These are phyloP conservation scores for Jatropha curcas DNA, from an alignment of 345 rosid genomes.

Conservation along the genomic window DNA sequence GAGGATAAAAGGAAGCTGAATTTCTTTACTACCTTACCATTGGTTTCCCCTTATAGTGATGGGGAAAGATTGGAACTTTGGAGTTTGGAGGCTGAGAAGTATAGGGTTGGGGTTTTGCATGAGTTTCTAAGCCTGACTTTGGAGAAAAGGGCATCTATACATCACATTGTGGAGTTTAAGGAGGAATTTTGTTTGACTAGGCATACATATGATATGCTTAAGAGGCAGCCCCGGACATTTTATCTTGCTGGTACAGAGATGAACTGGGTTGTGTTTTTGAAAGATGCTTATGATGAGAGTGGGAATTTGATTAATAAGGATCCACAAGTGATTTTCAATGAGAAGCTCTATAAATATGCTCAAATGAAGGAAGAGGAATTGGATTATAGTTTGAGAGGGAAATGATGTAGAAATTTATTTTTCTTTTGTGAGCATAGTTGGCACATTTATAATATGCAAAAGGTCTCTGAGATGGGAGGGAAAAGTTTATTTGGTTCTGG, in stretches of 20 bases:
- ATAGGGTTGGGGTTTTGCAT: conserved; percentile 74
- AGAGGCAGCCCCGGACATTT: conserved; percentile 69
- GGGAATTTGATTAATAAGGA: conserved; percentile 66
- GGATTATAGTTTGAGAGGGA: conserved; percentile 12
- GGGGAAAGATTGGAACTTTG: conserved; percentile 63
- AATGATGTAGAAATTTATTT: conserved; percentile 8
- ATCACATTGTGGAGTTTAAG: conserved; percentile 87
- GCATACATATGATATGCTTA: conserved; percentile 79
- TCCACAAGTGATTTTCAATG: conserved; percentile 73
- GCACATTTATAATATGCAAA: neutral
- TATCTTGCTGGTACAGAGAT: conserved; percentile 95
- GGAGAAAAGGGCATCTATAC: conserved; percentile 87
- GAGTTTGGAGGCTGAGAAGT: conserved; percentile 90
- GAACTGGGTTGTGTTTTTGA: conserved; percentile 87
- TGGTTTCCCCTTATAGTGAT: conserved; percentile 81
- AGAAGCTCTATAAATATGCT: conserved; percentile 55
- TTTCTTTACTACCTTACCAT: conserved; percentile 61
- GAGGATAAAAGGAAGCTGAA: conserved; percentile 55
- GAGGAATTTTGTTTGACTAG: conserved; percentile 88
- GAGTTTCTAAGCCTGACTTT: conserved; percentile 89
- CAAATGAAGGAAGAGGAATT: conserved; percentile 46
- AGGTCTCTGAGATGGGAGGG: neutral
- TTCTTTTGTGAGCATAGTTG: neutral
- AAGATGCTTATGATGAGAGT: conserved; percentile 55
- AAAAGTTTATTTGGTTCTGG: neutral